These are phyloP conservation scores for Sequoiadendron giganteum DNA, from an alignment of 75 land plant species.

Conservation along the genomic window DNA sequence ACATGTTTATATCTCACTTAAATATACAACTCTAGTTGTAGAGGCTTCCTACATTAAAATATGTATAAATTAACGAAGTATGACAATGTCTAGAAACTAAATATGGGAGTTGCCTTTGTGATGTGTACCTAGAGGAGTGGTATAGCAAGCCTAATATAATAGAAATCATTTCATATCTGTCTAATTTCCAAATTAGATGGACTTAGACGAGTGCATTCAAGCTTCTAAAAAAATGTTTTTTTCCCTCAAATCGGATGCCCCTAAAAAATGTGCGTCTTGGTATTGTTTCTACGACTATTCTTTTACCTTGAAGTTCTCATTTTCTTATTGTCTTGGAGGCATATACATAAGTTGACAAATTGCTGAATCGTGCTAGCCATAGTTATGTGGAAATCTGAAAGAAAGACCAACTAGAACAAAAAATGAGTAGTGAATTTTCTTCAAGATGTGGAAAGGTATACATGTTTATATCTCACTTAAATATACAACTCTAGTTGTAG, in stretches of 20 bases:
- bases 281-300: no score
- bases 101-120: neutral
- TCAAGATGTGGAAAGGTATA: neutral
- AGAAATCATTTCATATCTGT: neutral
- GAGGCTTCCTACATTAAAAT: neutral
- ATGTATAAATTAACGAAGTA: neutral
- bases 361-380: neutral
- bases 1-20: neutral
- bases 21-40: neutral
- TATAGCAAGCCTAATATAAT: neutral
- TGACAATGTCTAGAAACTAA: neutral
- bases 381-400: neutral
- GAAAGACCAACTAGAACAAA: neutral
- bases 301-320: neutral
- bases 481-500: neutral
- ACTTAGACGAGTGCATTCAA: neutral
- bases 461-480: neutral
- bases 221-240: no score
- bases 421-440: neutral
- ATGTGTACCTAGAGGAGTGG: neutral
- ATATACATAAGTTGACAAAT: neutral
- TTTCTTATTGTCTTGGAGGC: neutral
- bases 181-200: neutral
- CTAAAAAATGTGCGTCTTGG: no score
- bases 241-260: no score